Percentiles rank a stretch among this genome's conserved stretches.
phyloP scores from a whole-genome alignment of 768 basidiomycete species.

The Ramaria sp. region DNA sequence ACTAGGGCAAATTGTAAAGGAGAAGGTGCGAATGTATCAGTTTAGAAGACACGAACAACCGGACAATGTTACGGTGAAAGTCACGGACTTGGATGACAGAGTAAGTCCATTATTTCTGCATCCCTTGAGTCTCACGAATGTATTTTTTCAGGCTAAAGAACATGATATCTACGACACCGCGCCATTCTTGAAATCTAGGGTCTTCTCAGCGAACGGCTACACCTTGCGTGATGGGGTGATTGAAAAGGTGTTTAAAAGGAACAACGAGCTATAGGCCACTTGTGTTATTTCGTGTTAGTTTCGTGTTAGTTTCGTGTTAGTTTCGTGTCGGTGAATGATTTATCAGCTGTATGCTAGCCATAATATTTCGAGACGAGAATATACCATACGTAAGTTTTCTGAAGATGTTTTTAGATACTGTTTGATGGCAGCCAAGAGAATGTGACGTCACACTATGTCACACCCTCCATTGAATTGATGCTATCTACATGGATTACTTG shows the following conservation, averaged over 20 bases:
- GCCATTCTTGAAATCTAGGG: constrained; percentile 73
- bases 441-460: too few relatives aligned
- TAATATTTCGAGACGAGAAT: too few relatives aligned
- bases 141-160: constrained; percentile 69
- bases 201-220: constrained; percentile 89
- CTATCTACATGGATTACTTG: constrained; percentile 60
- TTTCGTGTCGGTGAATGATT: too few relatives aligned
- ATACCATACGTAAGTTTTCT: too few relatives aligned
- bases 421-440: too few relatives aligned
- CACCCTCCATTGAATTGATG: background rate
- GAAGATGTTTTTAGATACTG: too few relatives aligned
- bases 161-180: constrained; percentile 89
- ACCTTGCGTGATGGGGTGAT: constrained; percentile 53
- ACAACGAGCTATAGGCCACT: background rate
- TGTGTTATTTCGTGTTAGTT: background rate
- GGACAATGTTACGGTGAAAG: constrained; percentile 59
- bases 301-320: background rate
- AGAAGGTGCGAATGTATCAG: constrained; percentile 78
- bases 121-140: constrained; percentile 11
- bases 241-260: constrained; percentile 53
- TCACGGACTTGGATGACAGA: constrained; percentile 77
- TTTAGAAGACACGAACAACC: constrained; percentile 70
- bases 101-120: constrained; percentile 31
- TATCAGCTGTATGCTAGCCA: too few relatives aligned
- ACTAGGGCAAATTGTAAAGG: constrained; percentile 88